Conservation (phyloP, 2,329 filamentous ascomycete species). For the Phyllosticta capitalensis region DNA sequence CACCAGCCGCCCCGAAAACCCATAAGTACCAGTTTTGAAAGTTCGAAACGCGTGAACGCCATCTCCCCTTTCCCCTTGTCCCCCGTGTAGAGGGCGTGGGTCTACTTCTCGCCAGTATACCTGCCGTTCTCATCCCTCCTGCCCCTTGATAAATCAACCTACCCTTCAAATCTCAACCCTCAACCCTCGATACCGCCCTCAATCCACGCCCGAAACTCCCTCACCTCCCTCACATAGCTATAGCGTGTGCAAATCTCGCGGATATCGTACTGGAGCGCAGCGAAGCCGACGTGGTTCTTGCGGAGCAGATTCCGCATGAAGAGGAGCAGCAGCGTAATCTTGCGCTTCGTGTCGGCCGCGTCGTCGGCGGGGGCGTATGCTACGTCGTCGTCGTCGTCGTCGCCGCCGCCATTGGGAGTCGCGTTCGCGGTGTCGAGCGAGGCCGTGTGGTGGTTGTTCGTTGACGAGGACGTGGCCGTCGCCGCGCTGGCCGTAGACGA, state of each 20-base stretch:
- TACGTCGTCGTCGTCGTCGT: background rate
- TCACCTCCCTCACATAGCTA: constrained; percentile 31
- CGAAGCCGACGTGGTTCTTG: constrained; percentile 20
- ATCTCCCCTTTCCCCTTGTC: too few species aligned
- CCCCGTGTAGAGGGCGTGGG: too few species aligned
- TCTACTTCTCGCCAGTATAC: too few species aligned
- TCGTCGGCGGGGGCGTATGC: constrained; percentile 16
- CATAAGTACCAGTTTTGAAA: too few species aligned
- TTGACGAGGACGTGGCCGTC: background rate
- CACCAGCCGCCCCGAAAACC: too few species aligned
- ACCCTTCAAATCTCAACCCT: too few species aligned
- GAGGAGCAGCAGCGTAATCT: constrained; percentile 27
- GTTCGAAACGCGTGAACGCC: too few species aligned
- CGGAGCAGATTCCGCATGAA: constrained; percentile 30
- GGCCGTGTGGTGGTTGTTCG: background rate
- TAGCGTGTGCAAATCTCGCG: constrained; percentile 32
- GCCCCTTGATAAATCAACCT: too few species aligned
- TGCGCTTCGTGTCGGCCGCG: constrained; percentile 26
- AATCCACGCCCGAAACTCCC: constrained; percentile 24
- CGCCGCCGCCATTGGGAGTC: background rate
- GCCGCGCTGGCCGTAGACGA: background rate
- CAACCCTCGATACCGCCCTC: too few species aligned
- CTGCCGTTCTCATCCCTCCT: too few species aligned
- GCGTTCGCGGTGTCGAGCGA: background rate
- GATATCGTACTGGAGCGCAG: constrained; percentile 30